phyloP scores from a whole-genome alignment of 108 stramenopile species.

The Aurantiochytrium sp. region DNA sequence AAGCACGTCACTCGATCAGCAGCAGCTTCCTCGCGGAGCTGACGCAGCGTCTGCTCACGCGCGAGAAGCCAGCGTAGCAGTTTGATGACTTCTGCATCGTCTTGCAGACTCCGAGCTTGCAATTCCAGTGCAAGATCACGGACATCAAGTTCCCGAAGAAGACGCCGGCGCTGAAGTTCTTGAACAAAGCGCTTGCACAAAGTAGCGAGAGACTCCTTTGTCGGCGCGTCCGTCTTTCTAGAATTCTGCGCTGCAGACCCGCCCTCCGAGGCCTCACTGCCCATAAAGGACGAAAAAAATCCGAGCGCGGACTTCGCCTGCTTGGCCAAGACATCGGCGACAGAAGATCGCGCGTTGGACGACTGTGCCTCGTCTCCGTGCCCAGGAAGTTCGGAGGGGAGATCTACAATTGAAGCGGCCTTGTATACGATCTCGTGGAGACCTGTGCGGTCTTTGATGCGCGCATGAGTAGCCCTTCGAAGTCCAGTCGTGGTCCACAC shows the following conservation, averaged over 20 bases:
- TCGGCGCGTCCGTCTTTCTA: neutral
- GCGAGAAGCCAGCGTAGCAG: neutral
- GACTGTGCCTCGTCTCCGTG: neutral
- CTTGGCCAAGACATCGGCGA: neutral
- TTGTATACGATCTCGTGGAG: neutral
- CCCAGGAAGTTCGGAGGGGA: neutral
- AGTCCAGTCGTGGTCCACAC: neutral
- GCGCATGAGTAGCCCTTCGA: neutral
- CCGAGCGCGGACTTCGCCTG: neutral
- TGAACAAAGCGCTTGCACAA: neutral
- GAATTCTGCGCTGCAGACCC: neutral
- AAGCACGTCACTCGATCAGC: neutral
- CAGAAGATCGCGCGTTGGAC: neutral
- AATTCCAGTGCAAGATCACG: neutral
- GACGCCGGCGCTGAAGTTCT: neutral
- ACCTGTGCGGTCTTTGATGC: neutral
- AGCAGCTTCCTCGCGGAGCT: neutral
- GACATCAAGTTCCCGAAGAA: neutral
- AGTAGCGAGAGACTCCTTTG: neutral
- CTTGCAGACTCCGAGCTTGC: neutral
- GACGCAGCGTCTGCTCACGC: constrained; percentile 1
- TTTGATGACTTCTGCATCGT: neutral
- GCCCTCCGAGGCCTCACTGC: neutral
- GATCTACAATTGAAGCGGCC: neutral
- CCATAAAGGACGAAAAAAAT: neutral